Conservation (phyloP, 352 stramenopile genomes). For the Ophiocytium majus region DNA sequence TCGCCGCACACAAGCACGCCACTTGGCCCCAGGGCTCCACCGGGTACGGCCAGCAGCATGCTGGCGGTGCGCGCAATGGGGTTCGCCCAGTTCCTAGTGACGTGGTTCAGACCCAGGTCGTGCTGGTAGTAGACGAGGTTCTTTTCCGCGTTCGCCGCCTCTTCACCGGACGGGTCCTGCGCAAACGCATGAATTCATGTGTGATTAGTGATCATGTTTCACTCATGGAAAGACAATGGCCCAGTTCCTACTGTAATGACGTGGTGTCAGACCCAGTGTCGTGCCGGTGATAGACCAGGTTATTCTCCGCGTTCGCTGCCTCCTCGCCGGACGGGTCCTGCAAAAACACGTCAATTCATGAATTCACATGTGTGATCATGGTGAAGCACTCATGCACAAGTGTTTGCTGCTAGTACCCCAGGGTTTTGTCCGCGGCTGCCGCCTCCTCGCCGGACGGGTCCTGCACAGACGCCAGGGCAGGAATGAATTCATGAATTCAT, state of each 20-base stretch:
- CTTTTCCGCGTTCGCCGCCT: conserved; percentile 74
- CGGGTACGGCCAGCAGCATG: conserved; percentile 82
- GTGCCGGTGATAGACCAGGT: conserved; percentile 97
- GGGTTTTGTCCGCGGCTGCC: conserved; percentile 77
- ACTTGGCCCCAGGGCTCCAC: conserved; percentile 70
- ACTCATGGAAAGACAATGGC: too few relatives aligned
- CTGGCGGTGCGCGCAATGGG: conserved; percentile 74
- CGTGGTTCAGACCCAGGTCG: conserved; percentile 98
- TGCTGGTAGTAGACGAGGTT: conserved; percentile 97
- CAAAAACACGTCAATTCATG: too few relatives aligned
- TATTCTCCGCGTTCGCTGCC: conserved; percentile 75
- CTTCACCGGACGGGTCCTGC: conserved; percentile 63
- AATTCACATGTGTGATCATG: too few relatives aligned
- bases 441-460: conserved; percentile 63
- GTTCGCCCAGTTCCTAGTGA: conserved; percentile 73
- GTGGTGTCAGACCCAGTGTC: too few relatives aligned
- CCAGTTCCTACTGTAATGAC: too few relatives aligned
- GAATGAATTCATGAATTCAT: too few relatives aligned
- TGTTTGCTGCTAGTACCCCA: conserved; percentile 99
- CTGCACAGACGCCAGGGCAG: too few relatives aligned
- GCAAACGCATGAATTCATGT: too few relatives aligned
- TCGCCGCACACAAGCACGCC: conserved; percentile 94
- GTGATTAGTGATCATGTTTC: too few relatives aligned
- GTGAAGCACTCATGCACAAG: too few relatives aligned
- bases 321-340: conserved; percentile 63